These are phyloP conservation scores for Neopestalotiopsis clavispora DNA, from an alignment of 2,329 filamentous ascomycete species.

Conservation along the genomic window DNA sequence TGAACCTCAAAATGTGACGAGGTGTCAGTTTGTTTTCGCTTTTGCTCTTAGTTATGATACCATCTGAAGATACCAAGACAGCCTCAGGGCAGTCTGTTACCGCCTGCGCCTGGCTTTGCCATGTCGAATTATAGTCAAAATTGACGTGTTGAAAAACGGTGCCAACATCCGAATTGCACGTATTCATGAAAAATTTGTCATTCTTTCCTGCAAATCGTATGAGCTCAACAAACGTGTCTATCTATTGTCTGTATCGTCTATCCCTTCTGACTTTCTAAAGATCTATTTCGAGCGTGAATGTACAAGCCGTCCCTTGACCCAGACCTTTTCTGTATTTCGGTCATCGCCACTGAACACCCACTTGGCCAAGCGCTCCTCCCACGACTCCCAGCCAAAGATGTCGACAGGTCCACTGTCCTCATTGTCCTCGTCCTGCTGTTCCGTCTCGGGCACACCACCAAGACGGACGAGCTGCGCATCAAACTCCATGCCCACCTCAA, in stretches of 20 bases:
- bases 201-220: neutral
- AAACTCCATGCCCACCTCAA: constrained; percentile 86
- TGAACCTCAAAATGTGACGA: neutral
- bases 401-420: constrained; percentile 71
- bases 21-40: neutral
- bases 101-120: neutral
- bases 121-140: neutral
- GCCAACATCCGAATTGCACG: neutral
- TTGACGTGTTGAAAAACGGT: neutral
- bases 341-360: constrained; percentile 96
- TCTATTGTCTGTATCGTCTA: neutral
- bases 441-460: constrained; percentile 50
- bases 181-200: neutral
- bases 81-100: neutral
- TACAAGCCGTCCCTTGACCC: constrained; percentile 85
- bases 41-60: neutral
- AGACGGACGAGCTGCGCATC: constrained; percentile 86
- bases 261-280: no score
- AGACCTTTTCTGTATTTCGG: constrained; percentile 85
- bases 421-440: constrained; percentile 28
- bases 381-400: constrained; percentile 89
- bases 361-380: constrained; percentile 86
- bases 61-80: neutral
- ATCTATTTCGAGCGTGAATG: constrained; percentile 48
- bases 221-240: neutral